A percentile compares a stretch with the other conserved stretches of the same genome.
These are phyloP conservation scores for Gaertneriomyces sp. DNA, from an alignment of 192 early-diverging fungal species.

Conservation along the genomic window DNA sequence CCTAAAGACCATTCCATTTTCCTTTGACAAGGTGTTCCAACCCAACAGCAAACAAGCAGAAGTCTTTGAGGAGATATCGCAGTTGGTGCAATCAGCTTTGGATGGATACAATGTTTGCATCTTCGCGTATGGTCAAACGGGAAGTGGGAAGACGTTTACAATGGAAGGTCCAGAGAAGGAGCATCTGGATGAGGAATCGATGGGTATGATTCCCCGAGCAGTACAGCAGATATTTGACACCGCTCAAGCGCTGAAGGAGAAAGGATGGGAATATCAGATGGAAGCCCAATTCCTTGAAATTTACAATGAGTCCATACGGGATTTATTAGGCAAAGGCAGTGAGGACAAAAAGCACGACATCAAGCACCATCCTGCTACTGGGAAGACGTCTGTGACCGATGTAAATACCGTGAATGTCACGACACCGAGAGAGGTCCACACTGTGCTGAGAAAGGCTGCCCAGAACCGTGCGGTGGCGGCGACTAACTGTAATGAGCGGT, in stretches of 20 bases:
- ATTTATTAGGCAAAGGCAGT: constrained; percentile 57
- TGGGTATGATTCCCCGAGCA: constrained; percentile 93
- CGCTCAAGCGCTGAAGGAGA: constrained; percentile 62
- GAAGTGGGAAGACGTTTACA: constrained; percentile 72
- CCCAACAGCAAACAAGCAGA: constrained; percentile 62
- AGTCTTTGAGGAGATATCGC: constrained; percentile 95
- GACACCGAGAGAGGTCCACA: constrained; percentile 68
- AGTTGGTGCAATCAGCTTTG: constrained; percentile 90
- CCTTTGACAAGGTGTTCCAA: constrained; percentile 82
- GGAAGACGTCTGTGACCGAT: constrained; percentile 78
- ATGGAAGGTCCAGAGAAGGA: constrained; percentile 50
- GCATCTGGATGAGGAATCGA: constrained; percentile 22
- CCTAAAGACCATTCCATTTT: constrained; percentile 67
- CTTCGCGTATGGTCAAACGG: constrained; percentile 98
- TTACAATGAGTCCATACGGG: constrained; percentile 90
- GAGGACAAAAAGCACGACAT: constrained; percentile 77
- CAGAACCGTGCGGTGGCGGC: constrained; percentile 86
- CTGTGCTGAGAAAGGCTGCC: constrained; percentile 68
- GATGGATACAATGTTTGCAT: constrained; percentile 98
- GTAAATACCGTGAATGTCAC: constrained; percentile 55
- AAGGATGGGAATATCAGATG: constrained; percentile 87
- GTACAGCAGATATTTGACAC: constrained; percentile 84
- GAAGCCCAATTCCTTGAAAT: constrained; percentile 92
- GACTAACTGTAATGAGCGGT: constrained; percentile 89
- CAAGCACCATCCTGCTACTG: constrained; percentile 65